Conservation (phyloP, 2,329 filamentous ascomycete genomes). For the Lachnellula suecica region DNA sequence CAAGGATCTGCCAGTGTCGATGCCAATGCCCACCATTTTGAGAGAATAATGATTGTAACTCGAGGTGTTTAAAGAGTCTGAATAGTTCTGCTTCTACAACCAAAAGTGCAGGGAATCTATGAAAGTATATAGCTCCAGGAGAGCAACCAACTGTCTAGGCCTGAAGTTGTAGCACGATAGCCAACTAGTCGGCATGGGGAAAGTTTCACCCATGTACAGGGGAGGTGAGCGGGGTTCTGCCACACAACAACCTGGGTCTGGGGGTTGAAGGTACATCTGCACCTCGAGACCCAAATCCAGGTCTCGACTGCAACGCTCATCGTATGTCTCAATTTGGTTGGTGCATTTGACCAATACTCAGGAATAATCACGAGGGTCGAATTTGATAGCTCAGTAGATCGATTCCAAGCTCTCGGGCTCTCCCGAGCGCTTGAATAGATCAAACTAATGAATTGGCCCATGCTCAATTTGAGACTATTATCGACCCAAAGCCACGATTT, state of each 20-base stretch:
- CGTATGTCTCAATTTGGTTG: conserved; percentile 12
- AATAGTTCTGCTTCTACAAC: neutral
- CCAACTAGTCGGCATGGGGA: neutral
- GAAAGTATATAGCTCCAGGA: neutral
- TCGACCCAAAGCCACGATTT: conserved; percentile 9
- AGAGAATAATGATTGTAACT: neutral
- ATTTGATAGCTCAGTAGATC: neutral
- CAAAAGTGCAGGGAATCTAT: neutral
- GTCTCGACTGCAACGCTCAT: conserved; percentile 10
- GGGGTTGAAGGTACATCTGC: no score
- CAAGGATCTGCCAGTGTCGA: neutral
- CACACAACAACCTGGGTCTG: conserved; percentile 6
- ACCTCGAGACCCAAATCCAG: conserved; percentile 8
- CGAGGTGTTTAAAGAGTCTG: neutral
- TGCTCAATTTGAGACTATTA: neutral
- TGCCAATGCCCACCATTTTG: conserved; percentile 9
- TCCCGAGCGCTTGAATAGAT: no score
- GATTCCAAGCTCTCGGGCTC: no score
- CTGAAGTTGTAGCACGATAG: neutral
- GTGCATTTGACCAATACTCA: conserved; percentile 1
- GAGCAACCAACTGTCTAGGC: neutral
- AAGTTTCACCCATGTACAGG: neutral
- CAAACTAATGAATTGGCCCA: neutral
- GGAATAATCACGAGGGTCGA: neutral
- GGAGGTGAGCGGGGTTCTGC: conserved; percentile 3